Base-by-base conservation (phyloP, 768 basidiomycete species). In the Trametopsis cervina region DNA sequence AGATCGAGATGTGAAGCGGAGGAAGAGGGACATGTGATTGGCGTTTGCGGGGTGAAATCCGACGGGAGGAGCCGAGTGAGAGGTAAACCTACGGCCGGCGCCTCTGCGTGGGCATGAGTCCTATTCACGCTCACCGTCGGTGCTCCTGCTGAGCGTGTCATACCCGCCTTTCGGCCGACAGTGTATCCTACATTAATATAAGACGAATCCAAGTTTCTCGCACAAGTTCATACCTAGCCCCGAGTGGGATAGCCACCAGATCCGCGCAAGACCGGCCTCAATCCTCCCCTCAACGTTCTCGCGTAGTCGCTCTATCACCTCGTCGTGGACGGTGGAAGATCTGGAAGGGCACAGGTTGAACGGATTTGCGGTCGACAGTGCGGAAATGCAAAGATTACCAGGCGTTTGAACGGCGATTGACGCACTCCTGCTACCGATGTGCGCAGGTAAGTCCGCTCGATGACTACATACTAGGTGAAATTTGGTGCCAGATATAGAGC, bases 1-100 rank as follows among this genome's bases (percentile, higher is more conserved):
- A 26, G 23, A 38, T 6, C 38, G 20, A 37, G 24, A 47, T 21
- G 26, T 21, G 23, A 39, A 40, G 46, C 38, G 38, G 12, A 15
- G 46, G 38, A 27, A 21, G 4, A 17, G 46, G 46, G 40, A 18
- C 46, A 47, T 47, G 46, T 47, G 46, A 47, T 47, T 47, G 38
- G 25, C 29, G 29, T 33, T 33, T 10, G 11, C 20, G 21, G 37
- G 35, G 37, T 38, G 33, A 33, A 47, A 39, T 37, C 46, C 46
- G 46, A 26, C 25, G 46, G 46, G 46, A 33, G 29, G 29, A 33
- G 46, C 46, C 46, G 46, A 47, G 46, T 47, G 46, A 37, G 39
- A 39, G 18, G 24, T 2, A 3, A 23, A 17, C 38, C 39, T 6
- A 24, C 38, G 40, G 38, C 46, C 46, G 46, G 36, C 23, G n/a